phyloP scores from a whole-genome alignment of 2,329 filamentous ascomycete species.

The Calonectria pseudoturangicola region DNA sequence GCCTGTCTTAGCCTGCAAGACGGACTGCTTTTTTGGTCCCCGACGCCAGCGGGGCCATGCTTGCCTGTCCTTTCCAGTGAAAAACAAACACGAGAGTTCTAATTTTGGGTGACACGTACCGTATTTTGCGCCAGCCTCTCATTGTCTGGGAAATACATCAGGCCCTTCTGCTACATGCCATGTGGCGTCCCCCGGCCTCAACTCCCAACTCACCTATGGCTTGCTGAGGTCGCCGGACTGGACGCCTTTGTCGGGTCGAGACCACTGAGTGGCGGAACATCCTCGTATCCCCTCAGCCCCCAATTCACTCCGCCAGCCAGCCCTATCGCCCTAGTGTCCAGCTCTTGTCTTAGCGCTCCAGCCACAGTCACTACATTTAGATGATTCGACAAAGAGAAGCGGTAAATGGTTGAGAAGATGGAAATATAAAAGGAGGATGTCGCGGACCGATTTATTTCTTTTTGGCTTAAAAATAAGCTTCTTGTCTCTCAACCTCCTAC shows the following conservation, averaged over 20 bases:
- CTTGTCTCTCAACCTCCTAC: too few species aligned
- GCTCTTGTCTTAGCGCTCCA: background rate
- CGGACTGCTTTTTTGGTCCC: background rate
- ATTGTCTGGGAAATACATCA: background rate
- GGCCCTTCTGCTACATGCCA: background rate
- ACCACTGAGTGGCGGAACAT: background rate
- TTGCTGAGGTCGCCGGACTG: background rate
- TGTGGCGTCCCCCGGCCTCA: background rate
- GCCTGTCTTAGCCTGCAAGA: background rate
- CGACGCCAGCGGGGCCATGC: background rate
- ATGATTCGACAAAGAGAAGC: background rate
- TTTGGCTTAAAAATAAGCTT: background rate
- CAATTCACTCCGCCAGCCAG: background rate
- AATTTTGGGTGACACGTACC: constrained; percentile 3
- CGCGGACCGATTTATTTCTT: too few species aligned
- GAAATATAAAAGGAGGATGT: background rate
- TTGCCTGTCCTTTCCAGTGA: background rate
- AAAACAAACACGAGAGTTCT: background rate
- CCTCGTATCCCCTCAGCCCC: constrained; percentile 1
- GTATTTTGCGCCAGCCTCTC: background rate
- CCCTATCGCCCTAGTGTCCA: background rate
- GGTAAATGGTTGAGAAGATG: background rate
- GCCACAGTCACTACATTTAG: background rate
- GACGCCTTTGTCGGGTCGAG: constrained; percentile 2
- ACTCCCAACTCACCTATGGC: background rate